Evolutionary conservation across 371 early-diverging fungal genomes (phyloP).

Genomic region (Dinochytrium kinnereticum): DNA sequence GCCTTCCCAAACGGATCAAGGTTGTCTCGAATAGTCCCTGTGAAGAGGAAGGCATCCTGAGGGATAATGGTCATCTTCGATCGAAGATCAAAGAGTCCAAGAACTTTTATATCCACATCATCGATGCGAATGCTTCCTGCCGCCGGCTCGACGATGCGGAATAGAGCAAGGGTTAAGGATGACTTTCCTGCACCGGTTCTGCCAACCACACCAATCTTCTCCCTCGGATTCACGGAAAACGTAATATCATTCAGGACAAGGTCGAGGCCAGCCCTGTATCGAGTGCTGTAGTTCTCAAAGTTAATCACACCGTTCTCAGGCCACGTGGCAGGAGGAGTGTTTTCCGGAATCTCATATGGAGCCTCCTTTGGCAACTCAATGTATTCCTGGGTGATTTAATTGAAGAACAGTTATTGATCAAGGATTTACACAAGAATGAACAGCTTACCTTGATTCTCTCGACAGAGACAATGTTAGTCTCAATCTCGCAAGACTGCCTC

Average conservation of each 20-base stretch:
- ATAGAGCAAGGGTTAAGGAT: conserved; percentile 83
- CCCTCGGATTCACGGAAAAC: conserved; percentile 45
- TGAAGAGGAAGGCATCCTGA: conserved; percentile 89
- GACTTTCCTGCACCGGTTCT: conserved; percentile 84
- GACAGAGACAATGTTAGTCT: conserved; percentile 72
- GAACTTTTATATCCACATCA: conserved; percentile 77
- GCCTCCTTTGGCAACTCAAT: conserved; percentile 81
- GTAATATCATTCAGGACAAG: conserved; percentile 64
- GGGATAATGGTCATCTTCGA: conserved; percentile 80
- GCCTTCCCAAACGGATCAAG: conserved; percentile 81
- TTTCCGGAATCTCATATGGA: conserved; percentile 55
- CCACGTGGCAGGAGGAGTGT: conserved; percentile 51
- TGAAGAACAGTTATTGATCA: conserved; percentile 60
- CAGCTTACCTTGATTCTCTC: conserved; percentile 19
- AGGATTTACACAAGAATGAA: conserved; percentile 51
- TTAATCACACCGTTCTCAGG: conserved; percentile 58
- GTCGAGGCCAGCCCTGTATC: conserved; percentile 57
- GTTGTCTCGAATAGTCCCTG: conserved; percentile 61
- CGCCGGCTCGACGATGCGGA: conserved; percentile 89
- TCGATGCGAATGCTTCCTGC: conserved; percentile 77
- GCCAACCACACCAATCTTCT: conserved; percentile 63
- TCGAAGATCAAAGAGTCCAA: conserved; percentile 78
- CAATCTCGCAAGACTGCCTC: conserved; percentile 71
- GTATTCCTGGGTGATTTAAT: no score
- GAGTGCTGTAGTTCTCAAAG: conserved; percentile 64